Evolutionary conservation across 176 grass and related monocot genomes (phyloP), one percentile per base, ranked within the genome.

Genomic region (Musa beccarii): DNA sequence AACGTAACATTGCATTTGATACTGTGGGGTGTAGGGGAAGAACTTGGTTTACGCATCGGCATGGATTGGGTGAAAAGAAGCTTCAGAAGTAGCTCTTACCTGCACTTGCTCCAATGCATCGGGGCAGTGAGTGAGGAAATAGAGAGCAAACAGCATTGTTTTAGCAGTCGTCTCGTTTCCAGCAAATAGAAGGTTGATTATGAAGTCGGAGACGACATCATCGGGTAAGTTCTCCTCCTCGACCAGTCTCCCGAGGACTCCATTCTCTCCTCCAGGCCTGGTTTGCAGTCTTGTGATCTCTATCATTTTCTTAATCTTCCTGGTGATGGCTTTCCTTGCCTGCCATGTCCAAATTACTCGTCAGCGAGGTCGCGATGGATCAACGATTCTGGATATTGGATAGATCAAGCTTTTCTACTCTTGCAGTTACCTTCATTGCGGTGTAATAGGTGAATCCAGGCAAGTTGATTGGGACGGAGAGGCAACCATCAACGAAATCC

Each of bases 91-190:
- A 34, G 11, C 51, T 56, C 71, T 56, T 74, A 74, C 71, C 52
- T 17, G 10, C 24, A 74, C 11, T 51, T 74, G 71, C 71, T 74
- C 71, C 28, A 74, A 51, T 74, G 71, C 71, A 51, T 56, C 17
- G 20, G 71, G 71, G 51, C 71, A 56, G 52, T 74, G 71, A 15
- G 71, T 74, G 9, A 74, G 71, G 71, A 74, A 74, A 74, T 56
- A 74, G 51, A 74, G 4, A 53, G 71, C 71, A 55, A 74, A 74
- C 22, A 74, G 71, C 71, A 74, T 74, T 74, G 71, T 74, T 74
- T 74, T 74, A 74, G 71, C 71, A 26, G 71, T 74, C 16, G 71
- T 74, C 71, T 74, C 71, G 55, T 74, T 74, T 23, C 71, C 71
- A 53, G 71, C 71, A 74, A 74, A 74, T n/a, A 74, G 52, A 14